Evolutionary conservation across 2,329 filamentous ascomycete species (phyloP).

Genomic region (Exophiala bonariae): DNA sequence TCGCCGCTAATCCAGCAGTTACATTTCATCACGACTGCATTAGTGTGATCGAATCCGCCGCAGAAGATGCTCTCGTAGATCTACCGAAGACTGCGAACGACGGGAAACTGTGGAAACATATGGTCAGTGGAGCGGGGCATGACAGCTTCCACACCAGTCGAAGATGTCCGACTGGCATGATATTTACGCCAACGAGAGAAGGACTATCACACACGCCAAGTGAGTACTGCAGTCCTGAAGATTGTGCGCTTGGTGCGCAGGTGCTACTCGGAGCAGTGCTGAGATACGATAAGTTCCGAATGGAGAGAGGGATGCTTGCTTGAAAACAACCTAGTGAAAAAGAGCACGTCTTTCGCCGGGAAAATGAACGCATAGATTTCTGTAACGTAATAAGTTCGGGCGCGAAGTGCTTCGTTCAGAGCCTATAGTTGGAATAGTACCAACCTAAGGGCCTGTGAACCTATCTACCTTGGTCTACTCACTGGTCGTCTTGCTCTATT

Average conservation of each 20-base stretch:
- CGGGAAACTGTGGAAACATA: conserved; percentile 38
- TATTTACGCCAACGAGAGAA: conserved; percentile 64
- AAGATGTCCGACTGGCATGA: conserved; percentile 65
- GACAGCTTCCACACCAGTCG: conserved; percentile 63
- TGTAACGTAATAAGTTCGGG: too few species aligned
- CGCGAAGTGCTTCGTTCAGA: too few species aligned
- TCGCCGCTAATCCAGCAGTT: conserved; percentile 43
- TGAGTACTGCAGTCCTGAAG: conserved; percentile 60
- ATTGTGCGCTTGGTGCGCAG: conserved; percentile 44
- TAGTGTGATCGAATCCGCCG: conserved; percentile 60
- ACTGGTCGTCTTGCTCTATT: too few species aligned
- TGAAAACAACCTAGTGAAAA: background rate
- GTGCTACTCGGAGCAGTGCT: conserved; percentile 29
- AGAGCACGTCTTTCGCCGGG: background rate
- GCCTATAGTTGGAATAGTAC: too few species aligned
- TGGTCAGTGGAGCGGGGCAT: conserved; percentile 66
- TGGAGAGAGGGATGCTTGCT: conserved; percentile 1
- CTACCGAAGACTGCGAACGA: conserved; percentile 41
- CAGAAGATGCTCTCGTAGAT: conserved; percentile 50
- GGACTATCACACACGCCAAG: conserved; percentile 66
- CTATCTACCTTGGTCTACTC: too few species aligned
- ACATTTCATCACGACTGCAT: conserved; percentile 70
- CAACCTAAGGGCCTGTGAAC: too few species aligned
- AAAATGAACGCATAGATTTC: too few species aligned
- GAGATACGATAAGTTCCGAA: conserved; percentile 45